Base-by-base conservation (phyloP, 2,329 filamentous ascomycete genomes). In the Neospermospora avenae region DNA sequence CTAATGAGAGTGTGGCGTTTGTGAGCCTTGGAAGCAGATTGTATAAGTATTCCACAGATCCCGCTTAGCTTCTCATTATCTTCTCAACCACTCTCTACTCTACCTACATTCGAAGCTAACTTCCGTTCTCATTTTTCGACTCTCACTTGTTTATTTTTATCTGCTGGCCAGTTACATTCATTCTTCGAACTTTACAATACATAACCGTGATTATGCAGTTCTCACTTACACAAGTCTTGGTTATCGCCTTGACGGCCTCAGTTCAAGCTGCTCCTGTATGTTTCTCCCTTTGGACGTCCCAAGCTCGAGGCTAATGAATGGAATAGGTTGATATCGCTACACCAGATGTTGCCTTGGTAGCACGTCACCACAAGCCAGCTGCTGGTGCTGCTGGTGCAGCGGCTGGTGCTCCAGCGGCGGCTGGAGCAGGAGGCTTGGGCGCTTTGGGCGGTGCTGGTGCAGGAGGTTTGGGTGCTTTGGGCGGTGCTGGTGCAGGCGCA, bases 181-280 rank as follows among this genome's bases (percentile, higher is more conserved):
- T 52, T 31, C 49, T 41, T 55, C 41, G 16, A 25, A 46, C 10
- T 56, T 53, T 10, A 39, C 24, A 10, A 16, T 13, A 41, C 31
- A 35, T n/a, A 18, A 20, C 34, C 34, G 24, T 53, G 57, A 62
- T 39, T 39, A 62, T 62, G 60, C 60, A 59, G 35, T 57, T 62
- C 35, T 59, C 60, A 8, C 28, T 63, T 25, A 59, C 61, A 35
- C 58, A 60, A 58, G 44, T 60, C 16, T 35, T 60, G 37, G 37
- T 35, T 31, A 4, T 63, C 7, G 61, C 57, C 54, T 63, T 63
- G 57, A 55, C 53, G 54, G 61, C 49, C 28, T 41, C 48, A 14
- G 51, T 35, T 39, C 51, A 57, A 37, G 61, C 61, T 41, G 61
- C 55, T 14, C 61, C 61, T 41, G 54, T 60, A 52, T n/a, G 55